Evolutionary conservation across 148 eudicot genomes (phyloP), one percentile per base, ranked within the genome.

Genomic region (Hydrangea macrophylla): DNA sequence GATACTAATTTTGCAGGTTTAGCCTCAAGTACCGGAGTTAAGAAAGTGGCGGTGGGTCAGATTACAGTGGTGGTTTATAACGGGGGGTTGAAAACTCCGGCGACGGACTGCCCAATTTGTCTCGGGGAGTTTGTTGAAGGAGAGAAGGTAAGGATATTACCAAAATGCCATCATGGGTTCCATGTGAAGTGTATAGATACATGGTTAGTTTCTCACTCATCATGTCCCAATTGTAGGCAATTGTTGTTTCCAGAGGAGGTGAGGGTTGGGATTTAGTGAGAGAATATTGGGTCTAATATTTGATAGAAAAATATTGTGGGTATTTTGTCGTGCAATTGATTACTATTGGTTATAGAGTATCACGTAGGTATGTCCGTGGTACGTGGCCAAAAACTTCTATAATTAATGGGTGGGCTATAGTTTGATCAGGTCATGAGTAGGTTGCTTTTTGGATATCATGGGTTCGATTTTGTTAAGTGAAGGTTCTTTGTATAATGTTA

Each of bases 161-260:
- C 76, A 0, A 60, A n/a, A 27, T 73, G 76, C 11, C 66, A 62
- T 24, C 76, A 73, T 23, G 66, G 53, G 8, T 73, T 66, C 33
- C 76, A 73, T 25, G 71, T 66, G 0, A 66, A 50, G 53, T 73
- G 76, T 24, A 60, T 73, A 37, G 76, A 73, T 17, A 60, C 54
- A 33, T 73, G 76, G 76, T 53, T 73, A 24, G 71, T 28, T 5
- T 66, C 67, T 1, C 71, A 35, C 60, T 66, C 71, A 8, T 73
- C 76, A 2, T 73, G 76, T 28, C 76, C 76, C 23, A 59, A 55
- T 1, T 73, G 76, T 60, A 60, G 76, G 36, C 76, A 67, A n/a
- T 17, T 32, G 40, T 53, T 73, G 33, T 36, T 28, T 39, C n/a
- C 8, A 30, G 61, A 58, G 37, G 17, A 54, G 28, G 22, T 58